phyloP scores from a whole-genome alignment of 805 yeast species.

The Torulaspora indica region DNA sequence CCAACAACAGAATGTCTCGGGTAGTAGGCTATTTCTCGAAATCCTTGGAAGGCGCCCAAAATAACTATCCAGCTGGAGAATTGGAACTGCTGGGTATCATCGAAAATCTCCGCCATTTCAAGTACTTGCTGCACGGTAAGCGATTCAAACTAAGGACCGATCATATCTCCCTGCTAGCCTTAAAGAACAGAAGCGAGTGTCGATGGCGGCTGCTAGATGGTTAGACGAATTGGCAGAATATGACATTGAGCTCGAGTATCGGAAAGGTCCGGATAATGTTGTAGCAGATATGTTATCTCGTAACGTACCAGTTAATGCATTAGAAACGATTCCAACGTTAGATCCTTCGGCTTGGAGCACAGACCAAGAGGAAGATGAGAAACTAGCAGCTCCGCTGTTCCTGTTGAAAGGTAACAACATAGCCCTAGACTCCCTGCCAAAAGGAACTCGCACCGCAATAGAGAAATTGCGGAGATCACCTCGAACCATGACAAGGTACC shows the following conservation, averaged over 20 bases:
- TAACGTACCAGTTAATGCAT: no score
- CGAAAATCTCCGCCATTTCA: neutral
- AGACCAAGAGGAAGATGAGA: no score
- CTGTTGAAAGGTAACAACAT: no score
- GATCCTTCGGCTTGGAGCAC: no score
- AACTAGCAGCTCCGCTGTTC: no score
- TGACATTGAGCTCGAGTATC: neutral
- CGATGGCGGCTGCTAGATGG: neutral
- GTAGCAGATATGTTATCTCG: no score
- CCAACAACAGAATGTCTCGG: neutral
- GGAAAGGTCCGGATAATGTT: neutral
- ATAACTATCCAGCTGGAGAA: neutral
- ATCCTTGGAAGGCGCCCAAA: neutral
- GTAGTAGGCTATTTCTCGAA: neutral
- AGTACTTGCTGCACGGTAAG: neutral
- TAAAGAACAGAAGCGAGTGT: neutral
- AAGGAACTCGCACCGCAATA: no score
- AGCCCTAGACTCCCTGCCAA: no score
- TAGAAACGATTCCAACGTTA: no score
- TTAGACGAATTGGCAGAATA: neutral
- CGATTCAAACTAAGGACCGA: neutral
- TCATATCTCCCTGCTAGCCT: neutral
- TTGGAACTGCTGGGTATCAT: neutral
- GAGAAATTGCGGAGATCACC: no score
- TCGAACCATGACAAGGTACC: no score